Base-by-base conservation (phyloP, 2,329 filamentous ascomycete species). In the Calonectria leucothoes region DNA sequence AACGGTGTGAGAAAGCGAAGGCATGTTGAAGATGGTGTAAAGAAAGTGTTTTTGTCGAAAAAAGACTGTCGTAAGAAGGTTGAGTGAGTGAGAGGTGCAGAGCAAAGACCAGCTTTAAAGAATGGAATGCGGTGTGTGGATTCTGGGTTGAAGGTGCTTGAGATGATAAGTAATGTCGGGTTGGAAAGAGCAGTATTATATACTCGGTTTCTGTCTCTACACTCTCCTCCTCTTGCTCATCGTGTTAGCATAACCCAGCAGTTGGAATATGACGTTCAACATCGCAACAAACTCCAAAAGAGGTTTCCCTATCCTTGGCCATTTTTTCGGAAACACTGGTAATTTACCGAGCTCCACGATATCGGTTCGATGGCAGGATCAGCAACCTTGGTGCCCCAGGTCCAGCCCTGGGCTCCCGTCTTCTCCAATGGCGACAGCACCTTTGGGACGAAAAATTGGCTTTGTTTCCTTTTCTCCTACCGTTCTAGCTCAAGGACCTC, bases 11-110 rank as follows among this genome's bases (percentile, higher is more conserved):
- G 61, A 66, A 57, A 75, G 52, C 25, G 76, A 76, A 70, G 76
- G 74, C 77, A 80, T 80, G 15, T 61, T 31, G 61, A 73, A 52
- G 25, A 23, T 20, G 25, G 17, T 25, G n/a, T 20, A 61, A 61
- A 61, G 33, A 25, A 17, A n/a, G 42, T 39, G 20, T 45, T 45
- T 10, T 39, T 35, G 27, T 27, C 6, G 51, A 31, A 8, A 33
- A 52, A 27, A 17, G 55, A 39, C 33, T 61, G 55, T 37, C 15
- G 55, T 39, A 39, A 35, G n/a, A n/a, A n/a, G n/a, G n/a, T n/a
- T n/a, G n/a, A n/a, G n/a, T n/a, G n/a, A n/a, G n/a, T n/a, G n/a
- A n/a, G 39, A 61, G 33, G 39, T 61, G 55, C 20, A 37, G 23
- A 39, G 27, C 10, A 15, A 61, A 61, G 55, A 61, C 35, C 55